Evolutionary conservation across 352 stramenopile genomes (phyloP), one percentile per base, ranked within the genome.

Genomic region (Salisapilia sapeloensis): DNA sequence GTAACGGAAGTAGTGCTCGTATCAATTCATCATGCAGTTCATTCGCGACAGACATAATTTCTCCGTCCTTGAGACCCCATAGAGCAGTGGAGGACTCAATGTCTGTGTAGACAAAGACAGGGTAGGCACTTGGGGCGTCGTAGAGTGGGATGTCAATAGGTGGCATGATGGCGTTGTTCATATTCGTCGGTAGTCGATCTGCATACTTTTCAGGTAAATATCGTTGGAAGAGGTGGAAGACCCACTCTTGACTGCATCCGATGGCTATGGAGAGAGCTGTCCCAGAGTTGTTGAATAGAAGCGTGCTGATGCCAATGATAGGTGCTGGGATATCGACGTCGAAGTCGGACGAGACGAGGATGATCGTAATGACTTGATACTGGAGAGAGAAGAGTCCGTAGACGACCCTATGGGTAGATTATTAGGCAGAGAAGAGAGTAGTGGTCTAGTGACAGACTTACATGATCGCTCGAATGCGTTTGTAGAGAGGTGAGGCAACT

Each of bases 51-150:
- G 45, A 28, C 56, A 79, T 76, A 22, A 64, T 42, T 3, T 33
- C 22, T 2, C 46, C 50, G 15, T 70, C 44, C 11, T 55, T 33
- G 13, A 63, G 25, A 0, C 38, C 25, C 63, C 63, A 77, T 4
- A 77, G 42, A 31, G 48, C 39, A 8, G 46, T 77, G 14, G 63
- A 79, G 11, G 57, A 53, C 37, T 79, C 60, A 32, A 74, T 74
- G 42, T 79, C 63, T 11, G 63, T 79, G 58, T 65, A 71, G 16
- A 79, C 58, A 26, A 79, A 77, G 21, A 79, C 56, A 5, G 61
- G 63, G 13, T 69, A 56, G 10, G 41, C 42, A 14, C 42, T 39
- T 12, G 58, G 57, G 7, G 58, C 36, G 3, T 29, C 29, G 33
- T 35, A 48, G 18, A 12, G 19, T 7, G 56, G 51, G 24, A 28